Conservation (phyloP, 805 yeast species). For the Wickerhamiella lipophila region DNA sequence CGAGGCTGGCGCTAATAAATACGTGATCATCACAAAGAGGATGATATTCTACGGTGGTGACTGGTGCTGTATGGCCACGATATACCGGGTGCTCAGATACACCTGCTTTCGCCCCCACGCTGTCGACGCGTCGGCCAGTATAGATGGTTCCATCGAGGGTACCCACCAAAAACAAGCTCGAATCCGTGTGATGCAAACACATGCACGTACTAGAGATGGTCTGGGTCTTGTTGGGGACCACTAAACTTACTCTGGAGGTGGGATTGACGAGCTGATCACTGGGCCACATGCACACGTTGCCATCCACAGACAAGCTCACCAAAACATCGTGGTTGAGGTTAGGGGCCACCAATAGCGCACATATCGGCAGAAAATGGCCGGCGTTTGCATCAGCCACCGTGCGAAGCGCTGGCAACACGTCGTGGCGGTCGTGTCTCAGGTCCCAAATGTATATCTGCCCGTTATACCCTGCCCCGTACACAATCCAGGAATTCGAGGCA, state of each 20-base stretch:
- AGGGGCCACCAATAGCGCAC: slow-evolving; percentile 23
- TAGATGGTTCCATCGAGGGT: slow-evolving; percentile 30
- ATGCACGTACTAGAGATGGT: slow-evolving; percentile 27
- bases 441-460: slow-evolving; percentile 47
- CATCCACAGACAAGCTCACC: slow-evolving; percentile 29
- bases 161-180: slow-evolving; percentile 28
- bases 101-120: slow-evolving; percentile 20
- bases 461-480: slow-evolving; percentile 38
- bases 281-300: slow-evolving; percentile 30
- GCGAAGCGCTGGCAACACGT: slow-evolving; percentile 22
- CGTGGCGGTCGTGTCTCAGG: slow-evolving; percentile 19
- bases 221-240: slow-evolving; percentile 18
- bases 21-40: slow-evolving; percentile 19
- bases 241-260: slow-evolving; percentile 21
- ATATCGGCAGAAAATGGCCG: slow-evolving; percentile 28
- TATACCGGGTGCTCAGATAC: slow-evolving; percentile 15
- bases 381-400: slow-evolving; percentile 26
- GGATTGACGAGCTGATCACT: slow-evolving; percentile 29
- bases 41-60: slow-evolving; percentile 26
- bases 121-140: slow-evolving; percentile 26
- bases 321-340: slow-evolving; percentile 24
- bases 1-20: slow-evolving; percentile 27
- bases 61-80: slow-evolving; percentile 28
- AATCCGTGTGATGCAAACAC: slow-evolving; percentile 23
- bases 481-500: slow-evolving; percentile 28